Evolutionary conservation across 306 rosid genomes (phyloP).

Genomic region (Cyclanthera cordifolia): DNA sequence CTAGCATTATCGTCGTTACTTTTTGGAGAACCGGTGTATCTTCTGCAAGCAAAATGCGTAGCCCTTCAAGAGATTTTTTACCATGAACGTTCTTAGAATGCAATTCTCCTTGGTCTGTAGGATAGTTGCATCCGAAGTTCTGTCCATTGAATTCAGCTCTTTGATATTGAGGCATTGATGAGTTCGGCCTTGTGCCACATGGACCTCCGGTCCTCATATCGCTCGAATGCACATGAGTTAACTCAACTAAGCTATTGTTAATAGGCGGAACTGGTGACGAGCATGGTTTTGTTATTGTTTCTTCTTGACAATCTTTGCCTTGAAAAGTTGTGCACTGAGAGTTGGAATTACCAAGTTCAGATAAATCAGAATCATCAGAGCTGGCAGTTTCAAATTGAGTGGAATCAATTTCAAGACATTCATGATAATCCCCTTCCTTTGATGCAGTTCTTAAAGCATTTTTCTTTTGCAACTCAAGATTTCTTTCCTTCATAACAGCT

Average conservation of each 20-base stretch:
- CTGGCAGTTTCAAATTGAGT: constrained; percentile 57
- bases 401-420: constrained; percentile 82
- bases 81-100: constrained; percentile 31
- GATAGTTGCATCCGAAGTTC: constrained; percentile 12
- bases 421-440: constrained; percentile 55
- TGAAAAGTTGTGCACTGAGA: constrained; percentile 17
- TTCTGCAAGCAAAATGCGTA: constrained; percentile 82
- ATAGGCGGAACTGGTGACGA: constrained; percentile 28
- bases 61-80: constrained; percentile 66
- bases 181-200: constrained; percentile 7
- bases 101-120: constrained; percentile 18
- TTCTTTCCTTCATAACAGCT: constrained; percentile 56
- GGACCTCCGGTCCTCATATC: constrained; percentile 22
- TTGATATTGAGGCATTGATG: constrained; percentile 22
- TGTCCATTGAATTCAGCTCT: constrained; percentile 27
- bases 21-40: constrained; percentile 90
- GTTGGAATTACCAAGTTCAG: constrained; percentile 33
- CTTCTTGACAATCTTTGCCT: constrained; percentile 30
- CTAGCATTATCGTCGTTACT: constrained; percentile 95
- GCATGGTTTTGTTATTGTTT: constrained; percentile 18
- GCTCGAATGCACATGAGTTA: constrained; percentile 29
- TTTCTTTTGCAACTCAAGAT: constrained; percentile 47
- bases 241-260: constrained; percentile 41
- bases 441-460: constrained; percentile 24
- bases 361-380: constrained; percentile 76